Conservation (phyloP, 1,139 yeast species). For the Suhomyces bribrorum region DNA sequence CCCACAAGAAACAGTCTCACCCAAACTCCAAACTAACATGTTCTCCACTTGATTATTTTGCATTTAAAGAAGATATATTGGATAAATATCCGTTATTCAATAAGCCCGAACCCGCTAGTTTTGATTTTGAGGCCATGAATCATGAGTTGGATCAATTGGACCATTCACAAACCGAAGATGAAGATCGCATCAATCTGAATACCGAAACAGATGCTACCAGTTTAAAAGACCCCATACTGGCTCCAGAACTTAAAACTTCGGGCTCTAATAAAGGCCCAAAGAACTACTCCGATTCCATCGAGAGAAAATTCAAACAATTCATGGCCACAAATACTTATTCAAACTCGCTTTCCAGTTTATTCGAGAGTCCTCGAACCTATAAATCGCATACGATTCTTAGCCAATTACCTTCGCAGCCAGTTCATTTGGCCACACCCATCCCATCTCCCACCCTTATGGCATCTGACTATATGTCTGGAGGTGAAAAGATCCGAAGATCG, state of each 20-base stretch:
- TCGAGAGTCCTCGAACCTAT: conserved; percentile 61
- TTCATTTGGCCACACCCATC: conserved; percentile 86
- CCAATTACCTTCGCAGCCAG: conserved; percentile 60
- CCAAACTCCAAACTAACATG: conserved; percentile 42
- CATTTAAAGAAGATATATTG: conserved; percentile 71
- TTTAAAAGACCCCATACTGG: neutral
- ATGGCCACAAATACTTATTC: conserved; percentile 49
- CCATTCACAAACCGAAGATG: neutral
- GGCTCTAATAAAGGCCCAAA: too few species aligned
- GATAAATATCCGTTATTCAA: conserved; percentile 74
- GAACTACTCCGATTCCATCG: conserved; percentile 14
- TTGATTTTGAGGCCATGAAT: conserved; percentile 22
- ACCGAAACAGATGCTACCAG: neutral
- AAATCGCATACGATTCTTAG: conserved; percentile 55
- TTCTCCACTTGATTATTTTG: conserved; percentile 78
- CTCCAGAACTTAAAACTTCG: too few species aligned
- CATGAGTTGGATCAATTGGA: conserved; percentile 8
- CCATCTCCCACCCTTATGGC: conserved; percentile 83
- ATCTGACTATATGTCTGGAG: conserved; percentile 53
- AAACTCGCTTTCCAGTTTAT: conserved; percentile 54
- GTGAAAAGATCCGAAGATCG: conserved; percentile 67
- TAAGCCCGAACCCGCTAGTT: conserved; percentile 16
- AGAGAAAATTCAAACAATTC: conserved; percentile 30
- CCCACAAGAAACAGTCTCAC: conserved; percentile 28
- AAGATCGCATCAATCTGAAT: neutral